A percentile compares a stretch with the other conserved stretches of the same genome.
Conservation (phyloP, 108 stramenopile species). For the Bacterosira constricta region DNA sequence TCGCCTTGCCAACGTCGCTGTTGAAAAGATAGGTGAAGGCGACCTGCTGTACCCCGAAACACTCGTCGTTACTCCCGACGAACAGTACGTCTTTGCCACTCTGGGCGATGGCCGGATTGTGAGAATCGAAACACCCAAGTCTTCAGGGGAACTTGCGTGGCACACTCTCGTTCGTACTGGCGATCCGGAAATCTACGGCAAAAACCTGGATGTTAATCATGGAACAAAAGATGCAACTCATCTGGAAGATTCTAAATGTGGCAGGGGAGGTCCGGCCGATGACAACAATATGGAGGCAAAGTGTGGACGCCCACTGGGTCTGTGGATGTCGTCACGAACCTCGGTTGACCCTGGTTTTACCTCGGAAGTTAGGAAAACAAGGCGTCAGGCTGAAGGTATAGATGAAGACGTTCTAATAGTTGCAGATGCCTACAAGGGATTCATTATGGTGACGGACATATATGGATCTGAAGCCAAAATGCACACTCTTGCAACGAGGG, state of each 20-base stretch:
- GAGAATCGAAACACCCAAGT: neutral
- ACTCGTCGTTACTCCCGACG: neutral
- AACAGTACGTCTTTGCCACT: constrained; percentile 2
- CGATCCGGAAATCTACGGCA: neutral
- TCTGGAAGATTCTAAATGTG: constrained; percentile 12
- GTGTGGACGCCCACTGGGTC: constrained; percentile 41
- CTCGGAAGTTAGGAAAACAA: neutral
- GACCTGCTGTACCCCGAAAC: constrained; percentile 20
- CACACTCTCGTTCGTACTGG: constrained; percentile 3
- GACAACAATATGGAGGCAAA: constrained; percentile 13
- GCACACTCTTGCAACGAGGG: constrained; percentile 23
- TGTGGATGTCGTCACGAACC: constrained; percentile 2
- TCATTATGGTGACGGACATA: constrained; percentile 17
- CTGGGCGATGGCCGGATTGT: constrained; percentile 30
- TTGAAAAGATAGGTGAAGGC: constrained; percentile 15
- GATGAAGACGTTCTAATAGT: constrained; percentile 33
- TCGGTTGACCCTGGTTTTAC: constrained; percentile 3
- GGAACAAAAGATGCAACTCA: too few species aligned
- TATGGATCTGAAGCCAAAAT: constrained; percentile 12
- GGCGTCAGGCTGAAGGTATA: neutral
- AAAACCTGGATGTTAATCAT: neutral
- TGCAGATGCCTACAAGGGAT: constrained; percentile 39
- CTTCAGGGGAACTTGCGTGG: neutral
- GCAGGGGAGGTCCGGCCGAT: constrained; percentile 26
- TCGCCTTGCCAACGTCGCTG: neutral